Evolutionary conservation across 1,284 basidiomycete species (phyloP).

Genomic region (Farysia itapuensis): DNA sequence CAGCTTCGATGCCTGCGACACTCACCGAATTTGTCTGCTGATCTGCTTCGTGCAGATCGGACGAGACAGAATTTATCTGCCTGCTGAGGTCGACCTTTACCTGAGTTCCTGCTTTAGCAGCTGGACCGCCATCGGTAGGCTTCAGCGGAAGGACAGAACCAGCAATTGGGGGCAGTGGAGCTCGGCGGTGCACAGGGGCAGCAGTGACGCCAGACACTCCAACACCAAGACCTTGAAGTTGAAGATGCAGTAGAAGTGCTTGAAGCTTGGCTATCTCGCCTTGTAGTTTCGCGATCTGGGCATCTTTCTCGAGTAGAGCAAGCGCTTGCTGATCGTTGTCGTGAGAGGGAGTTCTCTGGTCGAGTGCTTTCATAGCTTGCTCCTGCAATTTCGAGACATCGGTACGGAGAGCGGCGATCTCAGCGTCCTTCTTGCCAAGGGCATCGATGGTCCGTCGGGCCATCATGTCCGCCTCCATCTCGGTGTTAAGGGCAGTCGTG

Average conservation of each 20-base stretch:
- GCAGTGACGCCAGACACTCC: conserved; percentile 9
- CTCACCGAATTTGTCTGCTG: too few species aligned
- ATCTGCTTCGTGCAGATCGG: too few species aligned
- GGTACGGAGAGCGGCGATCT: conserved; percentile 63
- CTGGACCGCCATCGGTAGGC: background rate
- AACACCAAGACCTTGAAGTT: conserved; percentile 25
- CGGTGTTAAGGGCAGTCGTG: conserved; percentile 4
- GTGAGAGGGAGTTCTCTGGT: too few species aligned
- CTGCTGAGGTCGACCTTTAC: too few species aligned
- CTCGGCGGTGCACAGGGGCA: conserved; percentile 21
- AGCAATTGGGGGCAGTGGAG: conserved; percentile 27
- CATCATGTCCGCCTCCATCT: conserved; percentile 70
- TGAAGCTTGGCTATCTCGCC: conserved; percentile 38
- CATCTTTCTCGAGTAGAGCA: conserved; percentile 17
- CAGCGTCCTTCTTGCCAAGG: conserved; percentile 71
- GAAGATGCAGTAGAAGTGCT: conserved; percentile 33
- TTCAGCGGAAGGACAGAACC: background rate
- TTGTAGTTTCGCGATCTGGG: conserved; percentile 20
- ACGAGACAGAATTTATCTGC: too few species aligned
- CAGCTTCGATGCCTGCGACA: too few species aligned
- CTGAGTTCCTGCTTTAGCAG: too few species aligned
- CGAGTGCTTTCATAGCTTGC: conserved; percentile 31
- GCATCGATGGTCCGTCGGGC: conserved; percentile 72
- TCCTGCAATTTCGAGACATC: conserved; percentile 48
- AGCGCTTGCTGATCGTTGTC: conserved; percentile 6